These are phyloP conservation scores for Elsinoe batatas DNA, from an alignment of 2,329 filamentous ascomycete genomes.

Conservation along the genomic window DNA sequence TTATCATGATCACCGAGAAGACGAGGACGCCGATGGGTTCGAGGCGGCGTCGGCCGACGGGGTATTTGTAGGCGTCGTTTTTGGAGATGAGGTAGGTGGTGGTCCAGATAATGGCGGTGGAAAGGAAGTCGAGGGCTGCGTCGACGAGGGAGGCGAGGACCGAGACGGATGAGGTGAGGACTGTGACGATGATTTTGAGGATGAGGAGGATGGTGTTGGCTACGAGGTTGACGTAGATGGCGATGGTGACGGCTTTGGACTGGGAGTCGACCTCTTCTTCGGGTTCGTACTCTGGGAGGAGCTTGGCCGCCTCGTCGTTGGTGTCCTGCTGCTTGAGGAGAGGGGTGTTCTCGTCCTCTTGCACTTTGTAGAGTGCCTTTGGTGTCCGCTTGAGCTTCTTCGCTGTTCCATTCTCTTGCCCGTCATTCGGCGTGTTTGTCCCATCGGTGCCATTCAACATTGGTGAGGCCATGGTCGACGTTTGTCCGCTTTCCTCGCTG, in stretches of 20 bases:
- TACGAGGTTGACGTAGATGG: constrained; percentile 75
- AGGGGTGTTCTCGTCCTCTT: constrained; percentile 48
- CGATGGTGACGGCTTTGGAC: constrained; percentile 68
- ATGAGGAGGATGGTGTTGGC: constrained; percentile 67
- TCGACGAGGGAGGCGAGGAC: constrained; percentile 73
- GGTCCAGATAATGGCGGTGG: constrained; percentile 70
- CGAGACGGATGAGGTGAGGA: constrained; percentile 71
- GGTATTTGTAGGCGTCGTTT: constrained; percentile 64
- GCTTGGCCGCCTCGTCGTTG: constrained; percentile 38
- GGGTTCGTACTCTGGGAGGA: constrained; percentile 56
- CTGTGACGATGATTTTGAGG: constrained; percentile 66
- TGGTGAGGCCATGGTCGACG: constrained; percentile 22
- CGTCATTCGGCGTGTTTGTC: constrained; percentile 11
- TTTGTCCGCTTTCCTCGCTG: constrained; percentile 50
- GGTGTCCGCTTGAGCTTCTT: constrained; percentile 64
- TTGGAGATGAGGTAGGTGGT: constrained; percentile 66
- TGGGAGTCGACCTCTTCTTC: constrained; percentile 65
- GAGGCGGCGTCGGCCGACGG: constrained; percentile 64
- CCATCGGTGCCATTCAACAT: constrained; percentile 11
- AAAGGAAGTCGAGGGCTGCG: constrained; percentile 69
- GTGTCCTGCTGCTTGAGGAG: constrained; percentile 42
- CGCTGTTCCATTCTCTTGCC: constrained; percentile 16
- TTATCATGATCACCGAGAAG: constrained; percentile 80
- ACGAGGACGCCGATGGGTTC: constrained; percentile 73
- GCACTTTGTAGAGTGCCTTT: constrained; percentile 70